A percentile compares a stretch with the other conserved stretches of the same genome.
Conservation (phyloP, 768 basidiomycete genomes). For the Termitomyces sp. region DNA sequence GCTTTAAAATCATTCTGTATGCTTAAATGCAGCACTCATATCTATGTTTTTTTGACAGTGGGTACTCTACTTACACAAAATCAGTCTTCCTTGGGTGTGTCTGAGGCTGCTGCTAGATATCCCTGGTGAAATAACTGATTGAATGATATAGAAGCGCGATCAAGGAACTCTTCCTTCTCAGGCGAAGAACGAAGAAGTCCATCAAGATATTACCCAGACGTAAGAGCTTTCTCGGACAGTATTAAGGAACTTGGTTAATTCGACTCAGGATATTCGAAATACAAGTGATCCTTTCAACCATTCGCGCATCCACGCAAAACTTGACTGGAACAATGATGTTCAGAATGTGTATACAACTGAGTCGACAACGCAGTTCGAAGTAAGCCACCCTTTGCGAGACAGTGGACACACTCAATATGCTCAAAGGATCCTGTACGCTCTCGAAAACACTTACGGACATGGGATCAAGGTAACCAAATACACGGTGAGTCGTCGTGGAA, state of each 20-base stretch:
- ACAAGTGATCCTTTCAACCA: conserved; percentile 35
- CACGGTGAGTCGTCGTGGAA: conserved; percentile 26
- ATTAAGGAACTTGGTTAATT: not conserved
- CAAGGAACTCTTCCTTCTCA: conserved; percentile 48
- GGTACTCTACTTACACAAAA: conserved; percentile 40
- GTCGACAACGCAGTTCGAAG: conserved; percentile 38
- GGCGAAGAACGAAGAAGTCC: conserved; percentile 42
- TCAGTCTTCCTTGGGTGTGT: conserved; percentile 30
- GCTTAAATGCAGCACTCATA: conserved; percentile 9
- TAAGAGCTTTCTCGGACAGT: conserved; percentile 13
- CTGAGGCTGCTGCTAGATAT: conserved; percentile 4
- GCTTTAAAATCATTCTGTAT: conserved; percentile 13
- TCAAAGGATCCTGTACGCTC: conserved; percentile 33
- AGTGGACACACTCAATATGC: conserved; percentile 2
- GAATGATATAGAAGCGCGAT: conserved; percentile 30
- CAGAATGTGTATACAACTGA: conserved; percentile 39
- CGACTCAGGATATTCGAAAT: conserved; percentile 29
- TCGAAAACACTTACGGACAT: conserved; percentile 58
- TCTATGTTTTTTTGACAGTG: conserved; percentile 30
- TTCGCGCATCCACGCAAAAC: conserved; percentile 33
- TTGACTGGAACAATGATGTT: conserved; percentile 41
- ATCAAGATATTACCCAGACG: conserved; percentile 38
- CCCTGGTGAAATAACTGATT: conserved; percentile 14
- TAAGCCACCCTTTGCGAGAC: conserved; percentile 16
- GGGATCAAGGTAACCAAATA: conserved; percentile 48